Evolutionary conservation across 257 asterid species (phyloP), one percentile per base, ranked within the genome.

Genomic region (Mentha longifolia): DNA sequence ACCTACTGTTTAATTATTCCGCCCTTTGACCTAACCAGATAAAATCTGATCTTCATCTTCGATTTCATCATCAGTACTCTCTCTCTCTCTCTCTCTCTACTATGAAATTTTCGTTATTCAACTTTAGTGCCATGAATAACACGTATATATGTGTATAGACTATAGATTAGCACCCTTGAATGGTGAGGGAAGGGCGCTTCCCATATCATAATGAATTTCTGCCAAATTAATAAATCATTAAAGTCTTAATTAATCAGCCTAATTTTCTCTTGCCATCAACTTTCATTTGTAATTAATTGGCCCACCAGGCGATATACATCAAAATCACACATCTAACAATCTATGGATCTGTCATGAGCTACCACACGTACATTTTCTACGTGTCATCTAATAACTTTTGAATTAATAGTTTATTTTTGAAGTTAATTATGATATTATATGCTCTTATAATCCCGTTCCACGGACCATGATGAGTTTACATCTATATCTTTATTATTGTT

Each of bases 281-380:
- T 74, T 68, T 58, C 30, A 33, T 15, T 61, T 60, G 45, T n/a
- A n/a, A n/a, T n/a, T 41, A 28, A 8, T 46, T 68, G 80, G 75
- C 67, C 81, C 83, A 70, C 75, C 55, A 13, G 28, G 73, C 73
- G 77, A 74, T 77, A 65, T 59, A 75, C 69, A 80, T 84, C 87
- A 82, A 74, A 28, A 79, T 89, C 84, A 72, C 25, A 55, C 68
- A 16, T 74, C 76, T 77, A 74, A 77, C 77, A 61, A 47, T 57
- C 74, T 77, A 58, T 71, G 68, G 73, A 77, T 60, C 65, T 78
- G 43, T 73, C 61, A 65, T 46, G 39, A 31, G 11, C n/a, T n/a
- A n/a, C n/a, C n/a, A n/a, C 58, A 59, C 58, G n/a, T n/a, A 20
- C 52, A 25, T 33, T 61, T 76, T 67, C 71, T 57, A 13, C 28